These are phyloP conservation scores for Penicillium sp. DNA, from an alignment of 2,329 filamentous ascomycete species.

Conservation along the genomic window DNA sequence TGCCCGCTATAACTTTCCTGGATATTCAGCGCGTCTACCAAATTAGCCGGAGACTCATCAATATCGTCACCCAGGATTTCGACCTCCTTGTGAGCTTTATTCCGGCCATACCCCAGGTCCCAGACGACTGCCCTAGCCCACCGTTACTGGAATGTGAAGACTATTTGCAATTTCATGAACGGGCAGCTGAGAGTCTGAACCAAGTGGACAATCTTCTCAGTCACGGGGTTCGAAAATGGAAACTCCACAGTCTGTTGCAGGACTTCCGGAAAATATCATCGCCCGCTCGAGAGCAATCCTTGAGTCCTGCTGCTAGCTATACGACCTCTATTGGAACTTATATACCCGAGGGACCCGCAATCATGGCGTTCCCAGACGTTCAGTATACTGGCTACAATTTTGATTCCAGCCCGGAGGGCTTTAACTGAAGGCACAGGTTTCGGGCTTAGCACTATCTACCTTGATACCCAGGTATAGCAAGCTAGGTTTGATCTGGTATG, in stretches of 20 bases:
- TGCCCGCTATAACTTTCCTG: constrained; percentile 80
- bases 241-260: constrained; percentile 33
- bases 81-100: constrained; percentile 48
- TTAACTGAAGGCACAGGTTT: neutral
- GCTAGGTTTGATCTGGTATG: neutral
- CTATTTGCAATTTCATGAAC: constrained; percentile 39
- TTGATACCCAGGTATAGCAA: neutral
- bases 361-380: constrained; percentile 14
- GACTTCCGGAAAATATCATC: constrained; percentile 40
- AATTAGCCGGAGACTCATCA: constrained; percentile 62
- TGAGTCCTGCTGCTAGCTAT: constrained; percentile 31
- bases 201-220: constrained; percentile 40
- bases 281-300: constrained; percentile 31
- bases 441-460: neutral
- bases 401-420: constrained; percentile 11
- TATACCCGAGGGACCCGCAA: constrained; percentile 19
- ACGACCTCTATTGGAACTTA: constrained; percentile 21
- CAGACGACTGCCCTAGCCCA: constrained; percentile 38
- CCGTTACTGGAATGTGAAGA: constrained; percentile 37
- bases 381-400: constrained; percentile 22
- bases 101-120: constrained; percentile 34
- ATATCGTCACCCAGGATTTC: constrained; percentile 59
- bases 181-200: constrained; percentile 38
- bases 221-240: constrained; percentile 42
- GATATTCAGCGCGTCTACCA: constrained; percentile 85